Conservation (phyloP, 1,284 basidiomycete species). For the Papiliotrema flavescens region DNA sequence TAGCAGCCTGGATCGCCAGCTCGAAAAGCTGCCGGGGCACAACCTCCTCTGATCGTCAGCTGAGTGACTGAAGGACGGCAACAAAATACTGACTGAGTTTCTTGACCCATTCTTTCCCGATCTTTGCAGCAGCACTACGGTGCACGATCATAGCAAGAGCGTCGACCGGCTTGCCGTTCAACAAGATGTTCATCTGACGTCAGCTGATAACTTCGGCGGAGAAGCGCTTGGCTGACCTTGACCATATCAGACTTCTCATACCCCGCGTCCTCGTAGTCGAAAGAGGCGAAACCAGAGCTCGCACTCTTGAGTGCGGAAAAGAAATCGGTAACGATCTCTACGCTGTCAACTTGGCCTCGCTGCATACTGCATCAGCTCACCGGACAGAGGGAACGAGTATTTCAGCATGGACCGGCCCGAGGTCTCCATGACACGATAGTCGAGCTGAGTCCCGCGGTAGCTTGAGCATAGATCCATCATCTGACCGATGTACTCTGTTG, state of each 20-base stretch:
- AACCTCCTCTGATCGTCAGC: slow-evolving; percentile 63
- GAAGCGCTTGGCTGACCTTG: slow-evolving; percentile 57
- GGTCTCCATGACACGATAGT: slow-evolving; percentile 71
- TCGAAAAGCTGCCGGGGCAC: slow-evolving; percentile 92
- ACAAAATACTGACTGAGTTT: slow-evolving; percentile 67
- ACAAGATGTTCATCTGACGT: slow-evolving; percentile 74
- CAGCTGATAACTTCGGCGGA: background rate
- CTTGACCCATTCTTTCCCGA: slow-evolving; percentile 79
- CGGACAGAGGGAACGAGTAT: slow-evolving; percentile 69
- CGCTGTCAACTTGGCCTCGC: too few relatives aligned
- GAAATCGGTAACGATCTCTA: slow-evolving; percentile 88
- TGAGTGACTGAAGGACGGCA: background rate
- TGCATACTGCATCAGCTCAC: slow-evolving; percentile 9
- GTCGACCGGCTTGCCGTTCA: slow-evolving; percentile 83
- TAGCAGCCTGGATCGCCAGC: slow-evolving; percentile 73
- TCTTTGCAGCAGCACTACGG: slow-evolving; percentile 59
- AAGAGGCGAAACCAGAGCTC: slow-evolving; percentile 87
- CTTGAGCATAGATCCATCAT: slow-evolving; percentile 88
- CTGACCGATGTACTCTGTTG: slow-evolving; percentile 71
- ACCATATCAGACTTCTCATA: slow-evolving; percentile 74
- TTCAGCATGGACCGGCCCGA: slow-evolving; percentile 66
- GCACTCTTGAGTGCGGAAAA: slow-evolving; percentile 80
- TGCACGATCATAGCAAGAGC: slow-evolving; percentile 88
- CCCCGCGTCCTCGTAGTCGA: slow-evolving; percentile 90
- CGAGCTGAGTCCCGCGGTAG: slow-evolving; percentile 71